These are phyloP conservation scores for Naegleria gruberi DNA, from an alignment of 208 protist genomes.

Conservation along the genomic window DNA sequence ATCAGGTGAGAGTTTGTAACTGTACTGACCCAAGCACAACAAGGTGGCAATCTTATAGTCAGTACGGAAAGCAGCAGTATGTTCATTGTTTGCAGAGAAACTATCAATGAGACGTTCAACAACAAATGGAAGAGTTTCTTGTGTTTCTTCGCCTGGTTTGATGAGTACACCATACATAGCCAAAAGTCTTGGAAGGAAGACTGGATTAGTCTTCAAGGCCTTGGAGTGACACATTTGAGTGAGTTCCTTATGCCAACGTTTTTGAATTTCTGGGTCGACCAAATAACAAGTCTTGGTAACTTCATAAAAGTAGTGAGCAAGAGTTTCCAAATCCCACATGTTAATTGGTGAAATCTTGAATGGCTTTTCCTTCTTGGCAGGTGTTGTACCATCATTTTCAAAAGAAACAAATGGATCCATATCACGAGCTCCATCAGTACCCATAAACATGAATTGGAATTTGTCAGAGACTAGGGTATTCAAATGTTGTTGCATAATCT, in stretches of 20 bases:
- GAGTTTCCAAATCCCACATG: neutral
- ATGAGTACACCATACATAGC: neutral
- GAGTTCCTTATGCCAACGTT: neutral
- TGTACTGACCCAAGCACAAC: neutral
- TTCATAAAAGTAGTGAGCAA: neutral
- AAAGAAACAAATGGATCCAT: conserved; percentile 9
- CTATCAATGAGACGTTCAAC: neutral
- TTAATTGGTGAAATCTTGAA: neutral
- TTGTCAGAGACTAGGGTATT: neutral
- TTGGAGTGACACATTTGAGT: neutral
- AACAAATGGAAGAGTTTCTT: neutral
- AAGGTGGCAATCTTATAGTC: neutral
- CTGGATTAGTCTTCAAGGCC: neutral
- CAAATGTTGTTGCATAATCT: conserved; percentile 2
- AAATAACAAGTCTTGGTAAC: neutral
- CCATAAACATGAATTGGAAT: conserved; percentile 9
- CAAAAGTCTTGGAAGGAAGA: neutral
- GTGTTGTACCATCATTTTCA: neutral
- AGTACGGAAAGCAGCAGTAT: neutral
- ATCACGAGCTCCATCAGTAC: neutral
- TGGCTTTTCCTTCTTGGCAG: neutral
- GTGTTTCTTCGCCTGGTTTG: neutral
- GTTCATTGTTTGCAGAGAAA: neutral
- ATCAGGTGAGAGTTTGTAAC: conserved; percentile 1
- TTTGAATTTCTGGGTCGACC: neutral